phyloP scores from a whole-genome alignment of 2,329 filamentous ascomycete species.

The Xylariaceae sp. region DNA sequence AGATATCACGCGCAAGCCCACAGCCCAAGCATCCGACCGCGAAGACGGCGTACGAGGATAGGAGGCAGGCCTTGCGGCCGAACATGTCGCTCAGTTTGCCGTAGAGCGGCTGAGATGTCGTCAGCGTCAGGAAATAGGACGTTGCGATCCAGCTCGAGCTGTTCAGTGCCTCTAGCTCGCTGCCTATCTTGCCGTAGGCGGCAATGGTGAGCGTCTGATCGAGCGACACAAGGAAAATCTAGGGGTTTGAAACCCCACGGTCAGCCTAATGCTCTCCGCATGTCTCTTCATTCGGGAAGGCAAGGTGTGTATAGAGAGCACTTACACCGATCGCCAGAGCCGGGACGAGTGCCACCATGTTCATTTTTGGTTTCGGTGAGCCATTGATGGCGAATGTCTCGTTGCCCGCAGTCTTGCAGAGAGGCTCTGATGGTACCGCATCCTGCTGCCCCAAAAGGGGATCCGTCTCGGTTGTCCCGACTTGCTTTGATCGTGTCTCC shows the following conservation, averaged over 20 bases:
- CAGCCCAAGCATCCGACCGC: slow-evolving; percentile 43
- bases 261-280: neutral
- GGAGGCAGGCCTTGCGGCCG: slow-evolving; percentile 38
- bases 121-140: slow-evolving; percentile 31
- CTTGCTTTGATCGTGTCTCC: slow-evolving; percentile 11
- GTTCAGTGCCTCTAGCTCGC: slow-evolving; percentile 67
- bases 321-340: slow-evolving; percentile 28
- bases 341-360: slow-evolving; percentile 26
- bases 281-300: neutral
- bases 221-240: slow-evolving; percentile 67
- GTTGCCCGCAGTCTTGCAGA: slow-evolving; percentile 15
- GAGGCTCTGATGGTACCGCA: slow-evolving; percentile 6
- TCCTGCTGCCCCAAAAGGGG: slow-evolving; percentile 22
- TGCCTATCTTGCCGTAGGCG: slow-evolving; percentile 74
- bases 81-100: slow-evolving; percentile 45
- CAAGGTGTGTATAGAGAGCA: neutral
- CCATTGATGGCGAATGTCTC: slow-evolving; percentile 18
- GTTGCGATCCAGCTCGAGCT: slow-evolving; percentile 49
- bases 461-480: slow-evolving; percentile 24
- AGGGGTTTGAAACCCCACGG: neutral
- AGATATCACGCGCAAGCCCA: slow-evolving; percentile 37
- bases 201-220: slow-evolving; percentile 74
- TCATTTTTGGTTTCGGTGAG: slow-evolving; percentile 23
- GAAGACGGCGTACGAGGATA: slow-evolving; percentile 41
- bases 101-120: slow-evolving; percentile 43